Evolutionary conservation across 352 stramenopile genomes (phyloP).

Genomic region (Globisporangium canariense): DNA sequence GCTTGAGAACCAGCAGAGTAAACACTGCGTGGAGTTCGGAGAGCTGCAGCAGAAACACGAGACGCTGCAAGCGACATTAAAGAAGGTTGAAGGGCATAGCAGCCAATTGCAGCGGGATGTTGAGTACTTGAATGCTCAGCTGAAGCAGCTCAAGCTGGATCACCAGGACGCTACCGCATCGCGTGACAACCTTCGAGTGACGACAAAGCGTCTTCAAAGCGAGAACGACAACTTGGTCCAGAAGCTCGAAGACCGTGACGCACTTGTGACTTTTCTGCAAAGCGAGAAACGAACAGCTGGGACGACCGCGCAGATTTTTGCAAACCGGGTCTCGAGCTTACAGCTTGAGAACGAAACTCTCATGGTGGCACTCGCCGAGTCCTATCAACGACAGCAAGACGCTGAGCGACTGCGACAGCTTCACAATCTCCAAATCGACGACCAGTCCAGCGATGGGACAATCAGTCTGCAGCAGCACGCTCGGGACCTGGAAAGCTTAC

Average conservation of each 20-base stretch:
- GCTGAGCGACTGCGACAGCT: not conserved
- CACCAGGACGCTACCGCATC: constrained; percentile 4
- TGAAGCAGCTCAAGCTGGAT: constrained; percentile 18
- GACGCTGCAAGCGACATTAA: constrained; percentile 22
- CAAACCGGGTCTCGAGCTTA: constrained; percentile 17
- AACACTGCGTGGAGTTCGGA: constrained; percentile 23
- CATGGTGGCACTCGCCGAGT: not conserved
- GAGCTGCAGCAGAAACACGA: constrained; percentile 24
- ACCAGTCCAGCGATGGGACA: not conserved
- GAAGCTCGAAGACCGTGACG: constrained; percentile 13
- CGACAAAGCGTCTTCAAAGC: constrained; percentile 9
- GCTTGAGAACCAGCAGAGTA: constrained; percentile 29
- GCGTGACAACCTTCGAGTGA: constrained; percentile 19
- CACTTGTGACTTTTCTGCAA: constrained; percentile 2
- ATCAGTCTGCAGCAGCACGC: constrained; percentile 16
- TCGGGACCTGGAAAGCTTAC: constrained; percentile 19
- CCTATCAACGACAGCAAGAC: not conserved
- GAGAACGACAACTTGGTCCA: constrained; percentile 18
- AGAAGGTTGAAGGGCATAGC: constrained; percentile 17
- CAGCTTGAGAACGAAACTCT: constrained; percentile 16
- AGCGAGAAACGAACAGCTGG: constrained; percentile 6
- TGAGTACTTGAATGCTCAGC: constrained; percentile 6
- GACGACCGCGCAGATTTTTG: constrained; percentile 13
- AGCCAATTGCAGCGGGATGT: constrained; percentile 9
- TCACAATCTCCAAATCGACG: not conserved